A percentile compares a stretch with the other conserved stretches of the same genome.
These are phyloP conservation scores for Geum urbanum DNA, from an alignment of 306 rosid species.

Conservation along the genomic window DNA sequence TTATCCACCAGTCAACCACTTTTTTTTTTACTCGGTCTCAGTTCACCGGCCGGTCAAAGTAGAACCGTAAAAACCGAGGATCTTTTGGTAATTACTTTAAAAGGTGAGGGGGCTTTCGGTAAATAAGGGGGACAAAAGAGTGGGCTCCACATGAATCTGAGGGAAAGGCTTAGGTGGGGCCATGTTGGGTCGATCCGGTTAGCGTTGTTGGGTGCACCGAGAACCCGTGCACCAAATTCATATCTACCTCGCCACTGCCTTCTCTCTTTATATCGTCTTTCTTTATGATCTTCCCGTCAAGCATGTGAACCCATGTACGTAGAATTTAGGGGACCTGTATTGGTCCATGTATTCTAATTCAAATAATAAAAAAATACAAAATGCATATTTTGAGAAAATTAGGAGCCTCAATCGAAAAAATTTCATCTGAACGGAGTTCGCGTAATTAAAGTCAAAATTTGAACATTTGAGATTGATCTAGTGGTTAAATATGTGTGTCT, in stretches of 20 bases:
- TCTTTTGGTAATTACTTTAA: constrained; percentile 9
- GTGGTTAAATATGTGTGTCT: too few relatives aligned
- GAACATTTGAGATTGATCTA: too few relatives aligned
- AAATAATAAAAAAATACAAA: too few relatives aligned
- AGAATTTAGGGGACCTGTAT: constrained; percentile 29
- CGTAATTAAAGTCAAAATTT: too few relatives aligned
- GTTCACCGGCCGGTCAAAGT: neutral
- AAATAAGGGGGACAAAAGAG: neutral
- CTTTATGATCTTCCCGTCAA: constrained; percentile 46
- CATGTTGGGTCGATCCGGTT: too few relatives aligned
- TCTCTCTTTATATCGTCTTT: constrained; percentile 1
- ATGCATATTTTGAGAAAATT: too few relatives aligned
- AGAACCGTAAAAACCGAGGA: constrained; percentile 4
- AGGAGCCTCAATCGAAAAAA: too few relatives aligned
- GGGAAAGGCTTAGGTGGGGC: too few relatives aligned
- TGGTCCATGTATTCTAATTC: neutral
- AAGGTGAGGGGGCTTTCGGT: constrained; percentile 18
- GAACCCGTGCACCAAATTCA: constrained; percentile 68
- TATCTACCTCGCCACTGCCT: constrained; percentile 35
- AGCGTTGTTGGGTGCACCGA: constrained; percentile 49
- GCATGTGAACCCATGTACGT: constrained; percentile 54
- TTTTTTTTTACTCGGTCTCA: neutral
- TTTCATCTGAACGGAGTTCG: too few relatives aligned
- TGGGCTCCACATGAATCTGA: neutral
- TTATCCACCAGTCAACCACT: constrained; percentile 21